Conservation (phyloP, 2,329 filamentous ascomycete genomes). For the Cytospora schulzeri region DNA sequence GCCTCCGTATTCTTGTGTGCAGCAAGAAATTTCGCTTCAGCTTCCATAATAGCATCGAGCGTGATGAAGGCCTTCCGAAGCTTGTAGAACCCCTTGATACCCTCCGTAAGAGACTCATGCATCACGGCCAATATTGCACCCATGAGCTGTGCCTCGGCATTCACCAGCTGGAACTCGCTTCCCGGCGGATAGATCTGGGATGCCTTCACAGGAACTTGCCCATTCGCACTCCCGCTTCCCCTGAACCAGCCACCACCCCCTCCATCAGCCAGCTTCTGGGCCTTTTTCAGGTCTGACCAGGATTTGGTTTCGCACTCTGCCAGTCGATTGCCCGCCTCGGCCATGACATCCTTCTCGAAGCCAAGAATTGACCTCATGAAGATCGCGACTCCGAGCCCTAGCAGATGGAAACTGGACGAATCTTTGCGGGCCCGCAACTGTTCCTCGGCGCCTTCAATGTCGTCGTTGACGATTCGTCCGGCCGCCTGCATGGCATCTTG, state of each 20-base stretch:
- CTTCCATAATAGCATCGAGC: conserved; percentile 75
- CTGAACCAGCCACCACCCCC: conserved; percentile 31
- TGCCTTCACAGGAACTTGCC: conserved; percentile 41
- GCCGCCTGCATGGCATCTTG: conserved; percentile 65
- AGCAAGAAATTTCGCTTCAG: conserved; percentile 60
- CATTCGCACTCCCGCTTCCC: conserved; percentile 28
- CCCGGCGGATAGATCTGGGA: conserved; percentile 74
- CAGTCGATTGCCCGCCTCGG: conserved; percentile 73
- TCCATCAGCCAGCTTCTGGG: conserved; percentile 61
- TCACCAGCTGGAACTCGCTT: conserved; percentile 82
- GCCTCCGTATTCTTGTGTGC: conserved; percentile 26
- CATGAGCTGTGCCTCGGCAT: conserved; percentile 87
- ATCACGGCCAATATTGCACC: conserved; percentile 83
- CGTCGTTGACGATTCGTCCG: conserved; percentile 81
- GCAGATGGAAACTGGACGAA: conserved; percentile 82
- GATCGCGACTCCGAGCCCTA: conserved; percentile 77
- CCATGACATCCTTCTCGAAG: conserved; percentile 91
- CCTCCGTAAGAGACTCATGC: conserved; percentile 91
- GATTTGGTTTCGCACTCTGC: conserved; percentile 75
- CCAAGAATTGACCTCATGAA: conserved; percentile 87
- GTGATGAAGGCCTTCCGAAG: conserved; percentile 85
- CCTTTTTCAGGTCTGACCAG: conserved; percentile 74
- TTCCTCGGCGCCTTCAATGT: conserved; percentile 80
- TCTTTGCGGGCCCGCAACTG: conserved; percentile 72
- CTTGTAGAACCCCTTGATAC: conserved; percentile 89